phyloP scores from a whole-genome alignment of 768 basidiomycete genomes.

The Russula vinacea region DNA sequence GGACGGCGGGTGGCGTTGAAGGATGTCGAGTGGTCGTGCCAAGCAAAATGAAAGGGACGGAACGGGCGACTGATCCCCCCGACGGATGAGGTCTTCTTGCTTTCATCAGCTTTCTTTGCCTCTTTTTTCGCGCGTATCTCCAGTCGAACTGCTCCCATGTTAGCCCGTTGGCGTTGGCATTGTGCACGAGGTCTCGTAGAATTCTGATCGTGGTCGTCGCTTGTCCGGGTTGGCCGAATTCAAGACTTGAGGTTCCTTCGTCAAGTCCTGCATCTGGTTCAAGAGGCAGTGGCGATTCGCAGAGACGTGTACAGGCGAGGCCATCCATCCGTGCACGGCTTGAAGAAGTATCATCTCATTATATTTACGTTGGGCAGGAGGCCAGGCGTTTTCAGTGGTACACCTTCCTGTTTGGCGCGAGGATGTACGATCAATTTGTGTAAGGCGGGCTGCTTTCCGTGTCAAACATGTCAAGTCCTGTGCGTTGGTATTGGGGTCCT shows the following conservation, averaged over 20 bases:
- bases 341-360: slow-evolving; percentile 10
- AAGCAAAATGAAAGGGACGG: slow-evolving; percentile 28
- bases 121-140: slow-evolving; percentile 27
- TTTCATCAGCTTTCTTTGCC: slow-evolving; percentile 30
- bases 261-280: slow-evolving; percentile 23
- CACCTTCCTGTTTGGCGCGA: slow-evolving; percentile 19
- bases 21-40: slow-evolving; percentile 30
- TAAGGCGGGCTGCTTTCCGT: slow-evolving; percentile 7
- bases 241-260: slow-evolving; percentile 24
- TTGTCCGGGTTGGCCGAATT: slow-evolving; percentile 28
- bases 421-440: slow-evolving; percentile 17
- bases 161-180: slow-evolving; percentile 31
- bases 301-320: slow-evolving; percentile 11
- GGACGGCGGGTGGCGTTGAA: slow-evolving; percentile 77
- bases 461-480: slow-evolving; percentile 10
- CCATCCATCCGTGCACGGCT: slow-evolving; percentile 10
- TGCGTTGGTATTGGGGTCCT: slow-evolving; percentile 6
- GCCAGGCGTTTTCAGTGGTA: slow-evolving; percentile 9
- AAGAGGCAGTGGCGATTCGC: slow-evolving; percentile 9
- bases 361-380: slow-evolving; percentile 5
- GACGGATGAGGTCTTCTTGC: slow-evolving; percentile 30
- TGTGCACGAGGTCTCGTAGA: slow-evolving; percentile 30
- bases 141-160: slow-evolving; percentile 31
- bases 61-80: slow-evolving; percentile 28
- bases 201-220: slow-evolving; percentile 30